Base-by-base conservation (phyloP, 2,329 filamentous ascomycete genomes). In the Rhynchosporium graminicola region DNA sequence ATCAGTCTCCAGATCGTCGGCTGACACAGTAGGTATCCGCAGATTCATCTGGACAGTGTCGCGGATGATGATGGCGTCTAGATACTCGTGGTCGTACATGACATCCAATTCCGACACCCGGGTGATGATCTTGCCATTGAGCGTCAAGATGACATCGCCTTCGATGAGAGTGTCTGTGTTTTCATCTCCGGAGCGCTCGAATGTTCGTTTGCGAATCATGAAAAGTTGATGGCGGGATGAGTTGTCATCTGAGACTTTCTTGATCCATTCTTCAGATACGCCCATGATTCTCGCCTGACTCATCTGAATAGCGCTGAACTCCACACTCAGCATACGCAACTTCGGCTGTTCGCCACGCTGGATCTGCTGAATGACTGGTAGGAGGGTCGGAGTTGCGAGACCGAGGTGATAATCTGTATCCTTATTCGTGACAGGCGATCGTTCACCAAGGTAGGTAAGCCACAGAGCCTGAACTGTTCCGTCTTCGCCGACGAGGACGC, bases 401-500 rank as follows among this genome's bases (percentile, higher is more conserved):
- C 95, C 95, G 5, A 99, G 87, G 73, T 98, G 94, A 72, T 99
- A 99, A 76, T 99, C 95, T 67, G 96, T 91, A 70, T 99, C 95
- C 68, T 96, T 90, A 69, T 91, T 87, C 61, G 85, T 89, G 72
- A 87, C 87, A 0, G 87, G 82, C 5, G 86, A 89, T 40, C 94
- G 88, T 77, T 99, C 95, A 55, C 95, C 95, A 0, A 99, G 86
- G 75, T 99, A 99, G 6, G 93, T 97, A 59, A 99, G 82, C 96
- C 96, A 99, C 36, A 99, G 80, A 1, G 95, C 95, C 75, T 97
- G 92, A 0, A 99, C 93, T 4, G 91, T 92, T 28, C 95, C 95
- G 69, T 97, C 91, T 67, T 94, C 88, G 3, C 90, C 87, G 13
- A 97, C 87, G 43, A 99, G 83, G 0, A 98, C 96, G 73, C 96